These are phyloP conservation scores for Colletotrichum salicis DNA, from an alignment of 2,329 filamentous ascomycete genomes.

Conservation along the genomic window DNA sequence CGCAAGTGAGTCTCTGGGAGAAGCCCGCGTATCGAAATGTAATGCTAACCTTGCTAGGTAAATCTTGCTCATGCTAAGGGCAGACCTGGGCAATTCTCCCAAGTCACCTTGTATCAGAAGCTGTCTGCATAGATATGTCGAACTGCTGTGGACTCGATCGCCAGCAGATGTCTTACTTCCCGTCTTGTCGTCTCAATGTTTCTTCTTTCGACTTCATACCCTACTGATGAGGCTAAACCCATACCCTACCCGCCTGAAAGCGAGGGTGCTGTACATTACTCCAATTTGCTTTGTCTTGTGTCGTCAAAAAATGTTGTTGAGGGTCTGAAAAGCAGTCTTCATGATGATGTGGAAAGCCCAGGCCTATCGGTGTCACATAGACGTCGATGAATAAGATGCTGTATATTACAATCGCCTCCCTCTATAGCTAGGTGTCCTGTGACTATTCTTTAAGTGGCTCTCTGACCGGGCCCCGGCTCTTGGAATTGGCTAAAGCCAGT, in stretches of 20 bases:
- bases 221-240: conserved; percentile 3
- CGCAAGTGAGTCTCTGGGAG: conserved; percentile 14
- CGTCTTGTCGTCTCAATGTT: background rate
- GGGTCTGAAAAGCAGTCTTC: background rate
- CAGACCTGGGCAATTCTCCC: background rate
- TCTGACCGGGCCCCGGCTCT: too few species aligned
- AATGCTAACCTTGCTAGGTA: background rate
- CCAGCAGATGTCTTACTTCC: background rate
- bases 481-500: too few species aligned
- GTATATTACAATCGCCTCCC: too few species aligned
- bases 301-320: background rate
- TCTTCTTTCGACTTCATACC: conserved; percentile 19
- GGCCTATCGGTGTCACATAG: too few species aligned
- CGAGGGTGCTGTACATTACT: conserved; percentile 10
- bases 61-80: background rate
- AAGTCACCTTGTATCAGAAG: background rate
- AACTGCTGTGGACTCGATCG: background rate
- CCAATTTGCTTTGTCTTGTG: background rate
- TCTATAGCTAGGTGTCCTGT: too few species aligned
- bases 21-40: background rate
- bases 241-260: background rate
- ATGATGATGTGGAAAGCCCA: background rate
- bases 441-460: too few species aligned
- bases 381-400: too few species aligned
- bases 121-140: background rate